phyloP scores from a whole-genome alignment of 2,329 filamentous ascomycete genomes.

The Claviceps pusilla region DNA sequence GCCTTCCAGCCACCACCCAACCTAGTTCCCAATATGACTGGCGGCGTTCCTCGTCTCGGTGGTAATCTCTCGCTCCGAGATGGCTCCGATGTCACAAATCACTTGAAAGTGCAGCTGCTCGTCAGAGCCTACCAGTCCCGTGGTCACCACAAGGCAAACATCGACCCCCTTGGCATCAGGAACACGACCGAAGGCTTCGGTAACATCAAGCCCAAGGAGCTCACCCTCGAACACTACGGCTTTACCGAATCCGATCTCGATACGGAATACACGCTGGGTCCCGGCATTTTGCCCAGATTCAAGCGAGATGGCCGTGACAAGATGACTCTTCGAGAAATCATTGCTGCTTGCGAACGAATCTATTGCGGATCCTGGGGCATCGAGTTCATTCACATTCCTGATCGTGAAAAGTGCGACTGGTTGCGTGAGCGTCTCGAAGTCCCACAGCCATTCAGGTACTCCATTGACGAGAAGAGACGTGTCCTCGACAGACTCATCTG shows the following conservation, averaged over 20 bases:
- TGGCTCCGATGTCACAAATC: slow-evolving; percentile 78
- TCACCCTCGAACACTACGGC: slow-evolving; percentile 84
- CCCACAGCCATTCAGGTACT: slow-evolving; percentile 90
- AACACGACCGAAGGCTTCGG: slow-evolving; percentile 61
- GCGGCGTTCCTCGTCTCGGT: slow-evolving; percentile 59
- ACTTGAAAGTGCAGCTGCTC: slow-evolving; percentile 93
- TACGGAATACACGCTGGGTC: slow-evolving; percentile 78
- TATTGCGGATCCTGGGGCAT: slow-evolving; percentile 97
- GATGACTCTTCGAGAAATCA: slow-evolving; percentile 93
- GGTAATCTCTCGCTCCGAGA: slow-evolving; percentile 53
- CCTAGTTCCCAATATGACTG: slow-evolving; percentile 67
- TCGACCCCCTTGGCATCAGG: slow-evolving; percentile 88
- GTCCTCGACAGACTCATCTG: slow-evolving; percentile 96
- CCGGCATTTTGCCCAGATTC: slow-evolving; percentile 89
- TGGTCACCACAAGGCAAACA: slow-evolving; percentile 95
- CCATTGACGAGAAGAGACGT: slow-evolving; percentile 92
- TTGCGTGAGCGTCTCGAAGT: slow-evolving; percentile 89
- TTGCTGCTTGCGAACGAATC: slow-evolving; percentile 81
- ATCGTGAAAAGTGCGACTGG: slow-evolving; percentile 97
- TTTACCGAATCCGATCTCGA: slow-evolving; percentile 92
- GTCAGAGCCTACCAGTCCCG: slow-evolving; percentile 96
- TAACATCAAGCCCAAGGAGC: slow-evolving; percentile 78
- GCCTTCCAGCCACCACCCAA: slow-evolving; percentile 93
- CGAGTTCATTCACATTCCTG: slow-evolving; percentile 97
- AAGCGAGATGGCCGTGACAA: slow-evolving; percentile 77